These are phyloP conservation scores for Luzula sylvatica DNA, from an alignment of 176 grass and related monocot genomes.

Conservation along the genomic window DNA sequence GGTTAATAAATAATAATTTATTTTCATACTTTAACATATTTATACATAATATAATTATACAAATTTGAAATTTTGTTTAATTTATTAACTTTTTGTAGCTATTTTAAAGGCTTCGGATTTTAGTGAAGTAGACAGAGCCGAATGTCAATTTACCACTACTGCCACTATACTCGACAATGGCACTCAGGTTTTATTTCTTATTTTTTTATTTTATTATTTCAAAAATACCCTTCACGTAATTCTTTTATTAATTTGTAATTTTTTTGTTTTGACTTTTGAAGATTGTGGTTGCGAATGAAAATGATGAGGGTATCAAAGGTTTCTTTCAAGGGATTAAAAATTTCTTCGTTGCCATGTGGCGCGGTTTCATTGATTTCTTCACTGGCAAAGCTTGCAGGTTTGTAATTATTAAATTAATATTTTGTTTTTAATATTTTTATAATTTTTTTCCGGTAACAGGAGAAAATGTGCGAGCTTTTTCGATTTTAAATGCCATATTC, in stretches of 20 bases:
- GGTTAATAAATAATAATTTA: slow-evolving; percentile 30
- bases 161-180: slow-evolving; percentile 79
- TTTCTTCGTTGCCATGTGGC: slow-evolving; percentile 30
- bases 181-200: slow-evolving; percentile 49
- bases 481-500: slow-evolving; percentile 53
- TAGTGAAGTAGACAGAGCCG: slow-evolving; percentile 49
- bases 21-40: background rate
- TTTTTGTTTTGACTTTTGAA: slow-evolving; percentile 22
- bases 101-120: slow-evolving; percentile 85
- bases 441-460: slow-evolving; percentile 17
- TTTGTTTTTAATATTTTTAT: background rate
- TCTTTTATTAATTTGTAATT: background rate
- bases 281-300: slow-evolving; percentile 35
- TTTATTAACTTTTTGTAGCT: slow-evolving; percentile 34
- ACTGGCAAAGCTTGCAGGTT: slow-evolving; percentile 74
- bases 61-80: slow-evolving; percentile 13
- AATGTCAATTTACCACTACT: slow-evolving; percentile 53
- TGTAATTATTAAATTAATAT: background rate
- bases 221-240: background rate
- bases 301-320: slow-evolving; percentile 29
- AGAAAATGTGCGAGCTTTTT: slow-evolving; percentile 57
- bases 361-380: slow-evolving; percentile 36
- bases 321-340: slow-evolving; percentile 40
- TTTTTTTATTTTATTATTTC: background rate
- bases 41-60: background rate